A percentile compares a stretch with the other conserved stretches of the same genome.
These are phyloP conservation scores for Moricandia moricandioides DNA, from an alignment of 345 rosid species.

Conservation along the genomic window DNA sequence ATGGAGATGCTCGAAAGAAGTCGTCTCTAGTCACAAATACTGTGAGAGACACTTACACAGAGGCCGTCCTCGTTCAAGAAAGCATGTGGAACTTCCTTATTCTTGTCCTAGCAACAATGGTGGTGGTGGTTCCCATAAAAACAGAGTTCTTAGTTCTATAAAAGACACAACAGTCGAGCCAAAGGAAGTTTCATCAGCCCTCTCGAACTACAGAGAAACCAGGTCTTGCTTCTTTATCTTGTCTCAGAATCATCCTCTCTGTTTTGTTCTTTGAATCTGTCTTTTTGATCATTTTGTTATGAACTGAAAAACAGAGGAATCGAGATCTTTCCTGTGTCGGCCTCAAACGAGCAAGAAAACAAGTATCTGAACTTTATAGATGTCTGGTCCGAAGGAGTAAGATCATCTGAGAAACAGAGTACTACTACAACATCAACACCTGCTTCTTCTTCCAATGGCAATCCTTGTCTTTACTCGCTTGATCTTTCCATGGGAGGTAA, in stretches of 20 bases:
- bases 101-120: conserved; percentile 30
- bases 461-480: conserved; percentile 46
- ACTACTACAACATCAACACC: conserved; percentile 21
- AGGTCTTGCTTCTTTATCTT: conserved; percentile 12
- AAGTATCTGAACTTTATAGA: conserved; percentile 51
- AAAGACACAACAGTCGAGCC: background rate
- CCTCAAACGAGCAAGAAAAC: conserved; percentile 25
- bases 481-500: conserved; percentile 55
- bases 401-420: conserved; percentile 33
- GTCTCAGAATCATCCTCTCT: background rate
- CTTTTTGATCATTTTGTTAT: background rate
- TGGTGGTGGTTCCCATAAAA: conserved; percentile 20
- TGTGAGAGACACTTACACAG: conserved; percentile 84
- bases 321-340: conserved; percentile 17
- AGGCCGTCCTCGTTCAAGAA: conserved; percentile 99
- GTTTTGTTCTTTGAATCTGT: background rate
- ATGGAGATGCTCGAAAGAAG: conserved; percentile 77
- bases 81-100: conserved; percentile 78
- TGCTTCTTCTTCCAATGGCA: conserved; percentile 41
- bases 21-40: conserved; percentile 68
- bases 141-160: conserved; percentile 20
- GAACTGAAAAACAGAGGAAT: conserved; percentile 25
- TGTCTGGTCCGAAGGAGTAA: conserved; percentile 52
- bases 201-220: background rate
- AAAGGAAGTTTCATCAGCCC: background rate